Percentiles rank a stretch among this genome's conserved stretches.
Evolutionary conservation across 139 green algal genomes (phyloP).

Genomic region (Coccomyxa sp.): DNA sequence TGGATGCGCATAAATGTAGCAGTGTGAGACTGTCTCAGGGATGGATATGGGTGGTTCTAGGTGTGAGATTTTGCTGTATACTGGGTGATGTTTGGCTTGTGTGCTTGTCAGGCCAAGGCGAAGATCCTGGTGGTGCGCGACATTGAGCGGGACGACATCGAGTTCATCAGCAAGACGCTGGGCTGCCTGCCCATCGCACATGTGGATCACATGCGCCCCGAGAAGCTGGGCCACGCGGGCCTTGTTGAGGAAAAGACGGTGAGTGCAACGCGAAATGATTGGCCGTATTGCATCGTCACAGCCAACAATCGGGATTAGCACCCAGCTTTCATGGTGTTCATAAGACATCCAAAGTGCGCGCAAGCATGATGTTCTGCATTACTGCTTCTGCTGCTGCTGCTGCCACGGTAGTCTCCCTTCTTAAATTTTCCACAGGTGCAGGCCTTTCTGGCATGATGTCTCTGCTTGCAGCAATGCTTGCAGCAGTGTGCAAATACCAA

Average conservation of each 20-base stretch:
- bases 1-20: too few species aligned
- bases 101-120: constrained; percentile 75
- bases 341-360: not conserved
- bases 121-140: constrained; percentile 99
- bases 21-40: too few species aligned
- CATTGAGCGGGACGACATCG: constrained; percentile 97
- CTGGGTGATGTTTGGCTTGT: not conserved
- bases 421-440: too few species aligned
- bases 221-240: constrained; percentile 91
- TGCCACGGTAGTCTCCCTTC: too few species aligned
- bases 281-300: not conserved
- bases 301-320: constrained; percentile 21
- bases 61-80: too few species aligned
- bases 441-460: too few species aligned
- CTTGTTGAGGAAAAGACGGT: constrained; percentile 81
- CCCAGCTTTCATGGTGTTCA: constrained; percentile 2
- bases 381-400: too few species aligned
- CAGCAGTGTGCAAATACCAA: too few species aligned
- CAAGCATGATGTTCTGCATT: too few species aligned
- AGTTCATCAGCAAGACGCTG: constrained; percentile 98
- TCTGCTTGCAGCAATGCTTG: too few species aligned
- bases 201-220: constrained; percentile 89
- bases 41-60: too few species aligned
- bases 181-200: constrained; percentile 94
- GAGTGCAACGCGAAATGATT: not conserved